A percentile compares a stretch with the other conserved stretches of the same genome.
phyloP scores from a whole-genome alignment of 495 filamentous ascomycete genomes.

The Aspergillus indologenus region DNA sequence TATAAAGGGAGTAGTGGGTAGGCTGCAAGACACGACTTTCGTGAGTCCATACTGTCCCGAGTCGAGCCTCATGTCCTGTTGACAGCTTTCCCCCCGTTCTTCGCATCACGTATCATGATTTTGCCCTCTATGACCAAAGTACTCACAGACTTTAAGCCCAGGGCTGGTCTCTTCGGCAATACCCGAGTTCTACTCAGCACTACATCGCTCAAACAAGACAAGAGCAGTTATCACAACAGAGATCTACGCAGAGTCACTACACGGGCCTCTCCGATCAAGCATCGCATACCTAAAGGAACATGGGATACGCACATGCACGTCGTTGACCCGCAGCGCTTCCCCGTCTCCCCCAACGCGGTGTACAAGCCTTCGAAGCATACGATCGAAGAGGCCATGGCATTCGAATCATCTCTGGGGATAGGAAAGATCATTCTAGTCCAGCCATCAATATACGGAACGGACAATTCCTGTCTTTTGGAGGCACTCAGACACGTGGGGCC shows the following conservation, averaged over 20 bases:
- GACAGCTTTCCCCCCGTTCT: background rate
- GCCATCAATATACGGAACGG: conserved; percentile 49
- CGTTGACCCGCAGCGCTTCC: conserved; percentile 42
- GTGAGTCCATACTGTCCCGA: conserved; percentile 10
- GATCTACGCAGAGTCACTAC: background rate
- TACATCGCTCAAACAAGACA: background rate
- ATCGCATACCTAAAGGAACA: conserved; percentile 33
- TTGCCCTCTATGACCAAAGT: conserved; percentile 8
- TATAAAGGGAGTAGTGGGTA: conserved; percentile 10
- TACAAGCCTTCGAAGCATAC: conserved; percentile 40
- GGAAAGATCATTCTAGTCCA: conserved; percentile 50
- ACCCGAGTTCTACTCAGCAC: conserved; percentile 4
- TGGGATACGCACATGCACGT: conserved; percentile 58
- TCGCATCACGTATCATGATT: background rate
- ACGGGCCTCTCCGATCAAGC: conserved; percentile 17
- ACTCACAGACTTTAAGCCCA: conserved; percentile 17
- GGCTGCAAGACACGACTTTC: background rate
- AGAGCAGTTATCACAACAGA: background rate
- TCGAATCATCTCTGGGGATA: conserved; percentile 38
- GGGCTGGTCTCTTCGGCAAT: background rate
- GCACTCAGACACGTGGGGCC: conserved; percentile 40
- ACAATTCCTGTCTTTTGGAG: conserved; percentile 52
- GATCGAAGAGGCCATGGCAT: conserved; percentile 37
- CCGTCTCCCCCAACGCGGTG: conserved; percentile 33
- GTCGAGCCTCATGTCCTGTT: background rate